These are phyloP conservation scores for Gymnopus androsaceus DNA, from an alignment of 1,284 basidiomycete genomes.

Conservation along the genomic window DNA sequence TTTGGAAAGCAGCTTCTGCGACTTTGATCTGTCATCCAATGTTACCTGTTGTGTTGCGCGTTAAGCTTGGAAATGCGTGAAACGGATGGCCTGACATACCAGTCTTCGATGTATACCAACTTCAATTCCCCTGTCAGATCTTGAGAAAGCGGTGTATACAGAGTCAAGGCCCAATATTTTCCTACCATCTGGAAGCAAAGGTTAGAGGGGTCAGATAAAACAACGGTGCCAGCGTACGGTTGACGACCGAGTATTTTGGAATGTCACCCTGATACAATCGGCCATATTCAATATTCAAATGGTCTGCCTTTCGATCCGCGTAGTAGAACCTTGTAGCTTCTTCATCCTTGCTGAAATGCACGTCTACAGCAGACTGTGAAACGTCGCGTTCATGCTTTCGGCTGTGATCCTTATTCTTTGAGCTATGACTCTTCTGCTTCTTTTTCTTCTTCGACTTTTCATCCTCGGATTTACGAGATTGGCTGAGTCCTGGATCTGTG, in stretches of 20 bases:
- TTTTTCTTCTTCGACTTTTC: slow-evolving; percentile 21
- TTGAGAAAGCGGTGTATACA: slow-evolving; percentile 47
- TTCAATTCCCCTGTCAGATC: slow-evolving; percentile 61
- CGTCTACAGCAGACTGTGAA: slow-evolving; percentile 30
- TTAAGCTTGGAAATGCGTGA: slow-evolving; percentile 5
- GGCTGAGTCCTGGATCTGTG: slow-evolving; percentile 36
- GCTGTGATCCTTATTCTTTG: slow-evolving; percentile 17
- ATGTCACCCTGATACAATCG: slow-evolving; percentile 63
- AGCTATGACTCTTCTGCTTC: slow-evolving; percentile 12
- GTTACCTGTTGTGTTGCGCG: slow-evolving; percentile 36
- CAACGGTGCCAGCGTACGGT: slow-evolving; percentile 44
- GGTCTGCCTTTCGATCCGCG: slow-evolving; percentile 71
- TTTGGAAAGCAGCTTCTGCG: slow-evolving; percentile 52
- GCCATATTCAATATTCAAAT: slow-evolving; percentile 71
- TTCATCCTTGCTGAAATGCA: slow-evolving; percentile 40
- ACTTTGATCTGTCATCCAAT: slow-evolving; percentile 57
- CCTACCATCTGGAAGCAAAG: slow-evolving; percentile 59
- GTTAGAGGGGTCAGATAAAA: slow-evolving; percentile 25
- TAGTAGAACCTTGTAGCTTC: slow-evolving; percentile 48
- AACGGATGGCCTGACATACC: slow-evolving; percentile 33
- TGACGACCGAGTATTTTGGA: slow-evolving; percentile 64
- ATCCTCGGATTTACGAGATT: not conserved
- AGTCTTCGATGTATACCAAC: slow-evolving; percentile 52
- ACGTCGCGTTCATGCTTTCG: slow-evolving; percentile 18
- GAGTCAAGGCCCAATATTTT: slow-evolving; percentile 60